Evolutionary conservation across 208 protist genomes (phyloP).

Genomic region (Strigomonas oncopelti): DNA sequence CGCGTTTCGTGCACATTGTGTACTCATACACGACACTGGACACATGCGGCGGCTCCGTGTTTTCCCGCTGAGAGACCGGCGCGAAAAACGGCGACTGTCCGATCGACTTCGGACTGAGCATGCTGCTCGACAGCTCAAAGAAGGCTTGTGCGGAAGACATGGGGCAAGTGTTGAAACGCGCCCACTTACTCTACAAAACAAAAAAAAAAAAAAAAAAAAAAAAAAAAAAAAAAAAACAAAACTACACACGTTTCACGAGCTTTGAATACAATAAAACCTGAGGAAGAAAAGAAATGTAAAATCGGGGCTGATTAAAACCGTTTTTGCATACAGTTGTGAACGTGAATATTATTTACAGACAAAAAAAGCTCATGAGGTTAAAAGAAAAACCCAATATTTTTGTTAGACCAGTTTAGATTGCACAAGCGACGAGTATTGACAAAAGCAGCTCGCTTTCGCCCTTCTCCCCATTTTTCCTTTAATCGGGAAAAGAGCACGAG

Average conservation of each 20-base stretch:
- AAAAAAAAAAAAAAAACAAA: too few species aligned
- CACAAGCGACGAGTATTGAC: too few species aligned
- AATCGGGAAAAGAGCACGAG: too few species aligned
- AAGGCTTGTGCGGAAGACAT: slow-evolving; percentile 57
- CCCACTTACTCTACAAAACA: slow-evolving; percentile 1
- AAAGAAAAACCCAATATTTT: background rate
- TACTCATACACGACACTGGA: slow-evolving; percentile 50
- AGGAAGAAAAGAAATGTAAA: too few species aligned
- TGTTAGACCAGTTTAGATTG: too few species aligned
- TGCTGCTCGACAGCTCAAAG: slow-evolving; percentile 68
- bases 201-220: background rate
- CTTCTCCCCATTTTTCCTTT: too few species aligned
- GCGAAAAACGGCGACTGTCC: slow-evolving; percentile 60
- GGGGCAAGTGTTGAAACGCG: background rate
- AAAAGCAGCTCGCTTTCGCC: too few species aligned
- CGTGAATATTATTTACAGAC: too few species aligned
- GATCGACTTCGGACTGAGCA: slow-evolving; percentile 68
- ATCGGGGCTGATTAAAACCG: too few species aligned
- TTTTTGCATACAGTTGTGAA: too few species aligned
- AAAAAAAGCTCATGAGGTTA: background rate
- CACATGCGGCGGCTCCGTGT: slow-evolving; percentile 30
- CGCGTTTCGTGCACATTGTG: slow-evolving; percentile 71
- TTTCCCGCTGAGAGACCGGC: slow-evolving; percentile 29
- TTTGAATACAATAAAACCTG: too few species aligned
- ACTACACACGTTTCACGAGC: too few species aligned